These are phyloP conservation scores for Talaromyces funiculosus DNA, from an alignment of 2,329 filamentous ascomycete genomes.

Conservation along the genomic window DNA sequence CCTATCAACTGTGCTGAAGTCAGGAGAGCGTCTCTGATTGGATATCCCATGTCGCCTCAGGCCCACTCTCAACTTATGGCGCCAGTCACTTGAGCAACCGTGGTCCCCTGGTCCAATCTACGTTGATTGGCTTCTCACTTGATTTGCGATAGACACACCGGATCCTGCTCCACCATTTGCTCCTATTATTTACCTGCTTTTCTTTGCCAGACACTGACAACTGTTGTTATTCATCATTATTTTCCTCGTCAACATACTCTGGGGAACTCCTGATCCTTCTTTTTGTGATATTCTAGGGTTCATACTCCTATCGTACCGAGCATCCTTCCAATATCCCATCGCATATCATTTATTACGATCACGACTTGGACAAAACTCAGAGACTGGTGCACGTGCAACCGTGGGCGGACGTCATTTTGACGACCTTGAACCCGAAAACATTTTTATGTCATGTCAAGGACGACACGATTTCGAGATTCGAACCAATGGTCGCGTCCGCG, in stretches of 20 bases:
- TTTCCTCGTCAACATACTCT: not conserved
- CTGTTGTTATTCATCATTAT: not conserved
- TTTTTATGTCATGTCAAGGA: constrained; percentile 12
- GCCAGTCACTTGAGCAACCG: constrained; percentile 5
- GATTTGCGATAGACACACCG: not conserved
- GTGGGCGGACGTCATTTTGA: constrained; percentile 14
- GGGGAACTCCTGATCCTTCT: not conserved
- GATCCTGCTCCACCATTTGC: not conserved
- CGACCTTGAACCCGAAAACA: constrained; percentile 3
- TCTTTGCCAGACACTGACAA: not conserved
- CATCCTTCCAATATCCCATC: not conserved
- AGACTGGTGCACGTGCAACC: constrained; percentile 2
- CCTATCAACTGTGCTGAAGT: not conserved
- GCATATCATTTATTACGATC: not conserved
- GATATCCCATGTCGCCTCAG: not conserved
- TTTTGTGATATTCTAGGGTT: not conserved
- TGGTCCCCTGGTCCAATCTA: not conserved
- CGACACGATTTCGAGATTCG: constrained; percentile 12
- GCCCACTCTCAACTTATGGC: not conserved
- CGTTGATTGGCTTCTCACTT: not conserved
- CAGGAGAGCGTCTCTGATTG: not conserved
- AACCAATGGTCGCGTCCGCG: constrained; percentile 10
- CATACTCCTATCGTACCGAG: not conserved
- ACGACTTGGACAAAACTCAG: not conserved
- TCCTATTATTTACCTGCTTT: constrained; percentile 6